Percentiles rank a stretch among this genome's conserved stretches.
Conservation (phyloP, 2,329 filamentous ascomycete species). For the Trichophyton equinum region DNA sequence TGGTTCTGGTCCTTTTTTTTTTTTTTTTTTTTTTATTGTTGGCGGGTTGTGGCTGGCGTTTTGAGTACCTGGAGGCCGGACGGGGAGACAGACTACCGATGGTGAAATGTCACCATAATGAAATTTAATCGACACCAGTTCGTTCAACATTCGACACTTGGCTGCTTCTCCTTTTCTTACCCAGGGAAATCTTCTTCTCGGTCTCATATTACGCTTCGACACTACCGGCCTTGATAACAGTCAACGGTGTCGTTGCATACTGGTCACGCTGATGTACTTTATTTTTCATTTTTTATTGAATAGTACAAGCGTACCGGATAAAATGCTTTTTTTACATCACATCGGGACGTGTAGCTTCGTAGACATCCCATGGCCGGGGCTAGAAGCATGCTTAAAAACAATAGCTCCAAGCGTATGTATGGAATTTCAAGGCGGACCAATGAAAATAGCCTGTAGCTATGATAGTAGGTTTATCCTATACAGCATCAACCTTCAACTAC, state of each 20-base stretch:
- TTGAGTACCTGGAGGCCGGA: neutral
- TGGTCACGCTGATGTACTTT: constrained; percentile 1
- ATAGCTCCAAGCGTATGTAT: neutral
- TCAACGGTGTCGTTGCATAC: neutral
- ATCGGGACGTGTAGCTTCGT: neutral
- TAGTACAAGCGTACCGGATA: neutral
- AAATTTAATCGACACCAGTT: neutral
- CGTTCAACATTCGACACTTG: neutral
- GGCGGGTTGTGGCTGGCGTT: neutral
- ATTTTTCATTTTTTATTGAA: neutral
- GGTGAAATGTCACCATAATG: neutral
- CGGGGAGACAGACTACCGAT: neutral
- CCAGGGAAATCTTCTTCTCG: neutral
- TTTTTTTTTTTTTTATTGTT: neutral
- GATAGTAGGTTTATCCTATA: neutral
- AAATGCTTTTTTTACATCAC: neutral
- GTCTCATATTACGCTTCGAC: neutral
- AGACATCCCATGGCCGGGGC: neutral
- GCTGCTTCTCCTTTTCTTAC: neutral
- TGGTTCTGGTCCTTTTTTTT: neutral
- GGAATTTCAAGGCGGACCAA: no score
- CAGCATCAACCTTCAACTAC: neutral
- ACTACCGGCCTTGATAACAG: neutral
- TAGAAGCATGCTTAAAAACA: neutral
- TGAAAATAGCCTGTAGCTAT: no score